phyloP scores from a whole-genome alignment of 192 early-diverging fungal genomes.

The Entomortierella beljakovae region DNA sequence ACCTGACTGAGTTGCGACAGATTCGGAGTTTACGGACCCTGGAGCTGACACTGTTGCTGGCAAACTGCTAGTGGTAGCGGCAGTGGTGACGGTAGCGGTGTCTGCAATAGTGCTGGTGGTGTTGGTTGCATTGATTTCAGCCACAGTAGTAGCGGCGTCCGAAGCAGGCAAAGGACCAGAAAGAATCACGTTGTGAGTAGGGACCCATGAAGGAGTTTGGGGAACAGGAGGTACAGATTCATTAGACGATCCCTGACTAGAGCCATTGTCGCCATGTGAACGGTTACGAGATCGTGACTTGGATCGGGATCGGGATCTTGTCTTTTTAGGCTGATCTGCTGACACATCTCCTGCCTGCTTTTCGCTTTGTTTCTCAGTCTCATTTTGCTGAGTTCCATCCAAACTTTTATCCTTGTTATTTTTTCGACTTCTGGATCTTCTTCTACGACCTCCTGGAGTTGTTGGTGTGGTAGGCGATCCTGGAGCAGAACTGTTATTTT shows the following conservation, averaged over 20 bases:
- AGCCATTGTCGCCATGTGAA: slow-evolving; percentile 33
- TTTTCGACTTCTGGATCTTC: slow-evolving; percentile 44
- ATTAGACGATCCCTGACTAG: slow-evolving; percentile 27
- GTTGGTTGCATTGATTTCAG: not conserved
- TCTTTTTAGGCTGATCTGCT: slow-evolving; percentile 31
- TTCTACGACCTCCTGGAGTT: slow-evolving; percentile 34
- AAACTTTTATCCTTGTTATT: slow-evolving; percentile 33
- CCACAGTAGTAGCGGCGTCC: not conserved
- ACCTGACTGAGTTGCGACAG: not conserved
- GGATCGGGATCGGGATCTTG: slow-evolving; percentile 42
- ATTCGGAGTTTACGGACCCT: not conserved
- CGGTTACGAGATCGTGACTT: slow-evolving; percentile 37
- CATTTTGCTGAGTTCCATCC: slow-evolving; percentile 5
- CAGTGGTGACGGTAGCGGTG: not conserved
- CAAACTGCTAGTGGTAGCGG: slow-evolving; percentile 6
- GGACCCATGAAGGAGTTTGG: slow-evolving; percentile 48
- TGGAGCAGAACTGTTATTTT: slow-evolving; percentile 1
- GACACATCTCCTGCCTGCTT: too few relatives aligned
- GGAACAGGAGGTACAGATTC: slow-evolving; percentile 46
- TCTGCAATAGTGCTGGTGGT: not conserved
- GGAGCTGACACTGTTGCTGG: not conserved
- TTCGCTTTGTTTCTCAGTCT: not conserved
- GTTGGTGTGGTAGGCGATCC: slow-evolving; percentile 34
- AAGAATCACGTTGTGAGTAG: slow-evolving; percentile 37
- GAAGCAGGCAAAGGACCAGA: slow-evolving; percentile 2